Evolutionary conservation across 139 green algal genomes (phyloP).

Genomic region (Limnomonas spitsbergensis): DNA sequence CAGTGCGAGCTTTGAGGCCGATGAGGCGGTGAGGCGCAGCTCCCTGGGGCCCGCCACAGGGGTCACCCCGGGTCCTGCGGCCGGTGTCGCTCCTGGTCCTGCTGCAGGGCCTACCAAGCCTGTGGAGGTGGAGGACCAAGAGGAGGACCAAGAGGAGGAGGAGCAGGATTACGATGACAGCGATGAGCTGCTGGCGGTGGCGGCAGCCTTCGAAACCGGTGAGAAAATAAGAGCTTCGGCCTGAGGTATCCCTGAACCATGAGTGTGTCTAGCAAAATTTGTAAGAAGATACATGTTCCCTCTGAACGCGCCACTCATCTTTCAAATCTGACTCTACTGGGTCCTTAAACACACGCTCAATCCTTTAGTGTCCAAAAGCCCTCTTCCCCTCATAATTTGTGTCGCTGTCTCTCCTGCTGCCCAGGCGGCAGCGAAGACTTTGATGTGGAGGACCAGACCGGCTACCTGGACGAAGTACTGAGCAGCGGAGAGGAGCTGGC

Average conservation of each 20-base stretch:
- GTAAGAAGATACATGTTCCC: neutral
- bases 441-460: neutral
- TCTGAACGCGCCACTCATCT: too few relatives aligned
- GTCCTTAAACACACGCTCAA: too few relatives aligned
- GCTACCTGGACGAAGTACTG: neutral
- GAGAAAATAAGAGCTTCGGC: neutral
- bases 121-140: neutral
- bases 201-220: constrained; percentile 19
- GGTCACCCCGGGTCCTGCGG: too few relatives aligned
- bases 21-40: too few relatives aligned
- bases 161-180: constrained; percentile 9
- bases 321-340: too few relatives aligned
- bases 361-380: too few relatives aligned
- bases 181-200: constrained; percentile 10
- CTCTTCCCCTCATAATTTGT: too few relatives aligned
- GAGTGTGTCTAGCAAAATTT: too few relatives aligned
- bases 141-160: constrained; percentile 6
- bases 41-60: too few relatives aligned
- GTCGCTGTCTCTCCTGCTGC: neutral
- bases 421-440: neutral
- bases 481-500: neutral
- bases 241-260: neutral
- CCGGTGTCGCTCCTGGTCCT: too few relatives aligned
- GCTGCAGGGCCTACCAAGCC: too few relatives aligned
- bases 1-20: too few relatives aligned